phyloP scores from a whole-genome alignment of 176 grass and related monocot species.

The Triticum monococcum region DNA sequence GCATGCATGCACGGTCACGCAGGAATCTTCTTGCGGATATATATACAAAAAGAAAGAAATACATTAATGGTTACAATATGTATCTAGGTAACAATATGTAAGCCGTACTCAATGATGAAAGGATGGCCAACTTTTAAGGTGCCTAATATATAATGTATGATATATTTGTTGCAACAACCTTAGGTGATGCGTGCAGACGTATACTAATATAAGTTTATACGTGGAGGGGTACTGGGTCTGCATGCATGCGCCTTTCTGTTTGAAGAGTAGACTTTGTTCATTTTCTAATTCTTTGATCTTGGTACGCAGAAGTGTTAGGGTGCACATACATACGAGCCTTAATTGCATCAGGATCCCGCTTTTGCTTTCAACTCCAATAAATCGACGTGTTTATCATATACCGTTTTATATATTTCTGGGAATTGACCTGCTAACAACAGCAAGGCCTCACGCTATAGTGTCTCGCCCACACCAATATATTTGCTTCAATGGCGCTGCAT shows the following conservation, averaged over 20 bases:
- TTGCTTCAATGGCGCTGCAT: not conserved
- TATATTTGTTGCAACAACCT: not conserved
- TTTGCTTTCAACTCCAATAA: not conserved
- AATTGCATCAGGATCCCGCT: not conserved
- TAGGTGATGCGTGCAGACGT: not conserved
- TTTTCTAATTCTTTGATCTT: not conserved
- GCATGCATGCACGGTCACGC: not conserved
- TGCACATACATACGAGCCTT: not conserved
- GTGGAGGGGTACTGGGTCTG: not conserved
- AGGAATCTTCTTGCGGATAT: slow-evolving; percentile 23
- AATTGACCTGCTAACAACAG: slow-evolving; percentile 36
- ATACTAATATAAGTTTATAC: not conserved
- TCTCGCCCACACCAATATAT: not conserved
- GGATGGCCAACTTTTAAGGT: slow-evolving; percentile 31
- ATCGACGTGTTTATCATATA: not conserved
- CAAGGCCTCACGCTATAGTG: not conserved
- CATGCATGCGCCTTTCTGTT: not conserved
- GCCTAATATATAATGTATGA: not conserved
- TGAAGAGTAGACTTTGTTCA: not conserved
- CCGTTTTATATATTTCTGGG: not conserved
- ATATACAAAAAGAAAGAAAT: not conserved
- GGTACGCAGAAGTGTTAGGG: not conserved
- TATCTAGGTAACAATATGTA: slow-evolving; percentile 1
- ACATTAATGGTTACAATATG: not conserved
- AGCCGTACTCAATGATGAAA: slow-evolving; percentile 35